Percentiles rank a stretch among this genome's conserved stretches.
Evolutionary conservation across 306 rosid genomes (phyloP).

Genomic region (Begonia peltatifolia): DNA sequence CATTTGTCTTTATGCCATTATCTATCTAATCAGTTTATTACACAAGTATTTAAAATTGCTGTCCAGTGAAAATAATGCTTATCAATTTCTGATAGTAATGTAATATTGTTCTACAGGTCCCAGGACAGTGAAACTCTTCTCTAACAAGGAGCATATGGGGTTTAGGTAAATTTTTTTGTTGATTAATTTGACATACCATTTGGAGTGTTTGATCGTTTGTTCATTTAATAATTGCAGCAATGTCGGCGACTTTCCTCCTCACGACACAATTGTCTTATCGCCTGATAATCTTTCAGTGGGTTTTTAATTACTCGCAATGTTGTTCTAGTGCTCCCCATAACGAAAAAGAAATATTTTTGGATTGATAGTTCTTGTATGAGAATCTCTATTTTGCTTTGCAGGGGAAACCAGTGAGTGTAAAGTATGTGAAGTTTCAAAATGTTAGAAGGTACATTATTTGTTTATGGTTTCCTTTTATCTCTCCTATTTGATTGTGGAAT

Average conservation of each 20-base stretch:
- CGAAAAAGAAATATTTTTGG: not conserved
- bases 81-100: too few species aligned
- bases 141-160: slow-evolving; percentile 99
- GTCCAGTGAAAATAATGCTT: too few species aligned
- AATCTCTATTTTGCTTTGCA: slow-evolving; percentile 16
- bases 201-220: not conserved
- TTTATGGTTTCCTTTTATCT: slow-evolving; percentile 6
- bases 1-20: too few species aligned
- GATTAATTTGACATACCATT: not conserved
- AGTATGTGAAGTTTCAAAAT: slow-evolving; percentile 95
- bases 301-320: not conserved
- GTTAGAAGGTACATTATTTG: slow-evolving; percentile 64
- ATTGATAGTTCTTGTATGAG: slow-evolving; percentile 2
- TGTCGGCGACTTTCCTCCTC: slow-evolving; percentile 76
- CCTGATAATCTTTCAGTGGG: slow-evolving; percentile 61
- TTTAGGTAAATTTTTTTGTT: slow-evolving; percentile 47
- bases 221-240: slow-evolving; percentile 42
- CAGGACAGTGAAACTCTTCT: slow-evolving; percentile 75
- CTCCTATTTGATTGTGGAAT: not conserved
- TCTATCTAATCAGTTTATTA: too few species aligned
- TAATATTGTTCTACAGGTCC: slow-evolving; percentile 44
- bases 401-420: slow-evolving; percentile 69
- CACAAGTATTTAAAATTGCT: too few species aligned
- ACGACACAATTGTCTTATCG: slow-evolving; percentile 49
- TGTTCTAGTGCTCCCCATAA: not conserved